Evolutionary conservation across 73 alveolate genomes (phyloP).

Genomic region (Vitrella brassicaformis): DNA sequence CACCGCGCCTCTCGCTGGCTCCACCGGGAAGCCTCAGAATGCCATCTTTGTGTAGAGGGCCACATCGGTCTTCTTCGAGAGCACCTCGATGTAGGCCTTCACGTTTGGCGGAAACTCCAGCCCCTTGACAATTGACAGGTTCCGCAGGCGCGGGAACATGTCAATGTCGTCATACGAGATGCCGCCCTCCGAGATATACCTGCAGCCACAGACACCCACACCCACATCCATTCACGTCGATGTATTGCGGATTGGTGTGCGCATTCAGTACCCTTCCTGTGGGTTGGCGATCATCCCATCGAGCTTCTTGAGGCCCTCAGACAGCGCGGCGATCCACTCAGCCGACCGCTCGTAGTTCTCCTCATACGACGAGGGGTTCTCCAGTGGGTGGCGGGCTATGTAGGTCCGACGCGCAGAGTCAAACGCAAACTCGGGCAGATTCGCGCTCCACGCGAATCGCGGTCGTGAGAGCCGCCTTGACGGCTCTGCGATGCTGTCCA

Average conservation of each 20-base stretch:
- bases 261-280: background rate
- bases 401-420: background rate
- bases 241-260: no score
- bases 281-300: background rate
- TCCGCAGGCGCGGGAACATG: slow-evolving; percentile 26
- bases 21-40: slow-evolving; percentile 1
- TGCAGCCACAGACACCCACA: no score
- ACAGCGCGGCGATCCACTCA: background rate
- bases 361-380: background rate
- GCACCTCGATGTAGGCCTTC: slow-evolving; percentile 3
- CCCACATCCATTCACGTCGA: no score
- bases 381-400: background rate
- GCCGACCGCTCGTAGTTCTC: background rate
- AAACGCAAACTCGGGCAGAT: background rate
- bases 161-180: slow-evolving; percentile 12
- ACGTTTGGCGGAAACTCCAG: slow-evolving; percentile 20
- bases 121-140: slow-evolving; percentile 26
- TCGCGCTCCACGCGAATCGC: no score
- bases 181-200: slow-evolving; percentile 13
- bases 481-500: no score
- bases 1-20: no score
- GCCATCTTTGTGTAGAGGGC: slow-evolving; percentile 20
- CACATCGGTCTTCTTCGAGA: slow-evolving; percentile 11
- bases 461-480: no score
- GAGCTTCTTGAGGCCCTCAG: background rate